Evolutionary conservation across 2,329 filamentous ascomycete genomes (phyloP).

Genomic region (Phialocephala sp.): DNA sequence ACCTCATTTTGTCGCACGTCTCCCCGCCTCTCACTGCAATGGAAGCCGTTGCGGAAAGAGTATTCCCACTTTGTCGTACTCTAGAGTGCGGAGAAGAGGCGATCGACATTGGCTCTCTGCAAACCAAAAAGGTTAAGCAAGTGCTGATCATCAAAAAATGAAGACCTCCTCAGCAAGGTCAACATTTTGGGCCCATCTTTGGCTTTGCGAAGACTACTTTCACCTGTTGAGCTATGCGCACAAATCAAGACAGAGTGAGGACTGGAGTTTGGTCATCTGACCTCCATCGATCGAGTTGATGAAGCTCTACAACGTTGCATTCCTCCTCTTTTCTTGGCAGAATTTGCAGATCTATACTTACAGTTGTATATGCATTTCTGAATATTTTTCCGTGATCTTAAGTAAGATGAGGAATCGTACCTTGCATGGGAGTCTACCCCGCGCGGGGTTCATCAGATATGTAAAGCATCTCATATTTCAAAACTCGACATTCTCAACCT

Average conservation of each 20-base stretch:
- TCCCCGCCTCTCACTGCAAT: not conserved
- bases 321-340: not conserved
- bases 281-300: not conserved
- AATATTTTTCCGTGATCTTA: not conserved
- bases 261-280: no score
- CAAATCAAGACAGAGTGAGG: no score
- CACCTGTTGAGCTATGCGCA: no score
- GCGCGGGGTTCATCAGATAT: not conserved
- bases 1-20: not conserved
- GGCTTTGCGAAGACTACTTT: no score
- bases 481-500: not conserved
- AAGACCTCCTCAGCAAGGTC: not conserved
- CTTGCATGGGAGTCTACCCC: not conserved
- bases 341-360: not conserved
- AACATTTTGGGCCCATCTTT: not conserved
- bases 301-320: slow-evolving; percentile 5
- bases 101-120: not conserved
- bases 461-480: not conserved
- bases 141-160: not conserved
- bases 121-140: not conserved
- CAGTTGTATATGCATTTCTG: not conserved
- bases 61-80: not conserved
- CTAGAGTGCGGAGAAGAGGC: not conserved
- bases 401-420: slow-evolving; percentile 6
- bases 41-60: not conserved